These are phyloP conservation scores for Psilocybe cyanescens DNA, from an alignment of 768 basidiomycete species.

Conservation along the genomic window DNA sequence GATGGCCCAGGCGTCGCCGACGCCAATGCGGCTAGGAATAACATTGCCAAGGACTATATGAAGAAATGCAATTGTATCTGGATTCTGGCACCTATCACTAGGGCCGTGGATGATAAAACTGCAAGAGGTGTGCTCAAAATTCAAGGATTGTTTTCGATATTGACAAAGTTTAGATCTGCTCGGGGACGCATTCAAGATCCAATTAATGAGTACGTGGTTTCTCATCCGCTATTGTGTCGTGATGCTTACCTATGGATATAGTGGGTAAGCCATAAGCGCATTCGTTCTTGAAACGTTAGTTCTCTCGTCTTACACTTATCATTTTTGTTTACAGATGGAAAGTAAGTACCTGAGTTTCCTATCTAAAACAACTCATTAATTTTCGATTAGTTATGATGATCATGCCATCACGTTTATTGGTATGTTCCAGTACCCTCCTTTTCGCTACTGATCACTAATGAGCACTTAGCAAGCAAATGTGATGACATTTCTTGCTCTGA, in stretches of 20 bases:
- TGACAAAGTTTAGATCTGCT: constrained; percentile 48
- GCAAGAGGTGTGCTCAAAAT: constrained; percentile 45
- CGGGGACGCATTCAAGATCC: constrained; percentile 66
- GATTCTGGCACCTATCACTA: constrained; percentile 68
- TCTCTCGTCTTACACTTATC: not conserved
- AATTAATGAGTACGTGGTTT: constrained; percentile 55
- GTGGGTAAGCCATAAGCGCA: constrained; percentile 43
- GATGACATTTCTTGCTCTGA: constrained; percentile 68
- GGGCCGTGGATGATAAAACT: constrained; percentile 69
- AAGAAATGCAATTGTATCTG: constrained; percentile 67
- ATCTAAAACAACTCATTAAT: not conserved
- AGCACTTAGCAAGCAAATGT: constrained; percentile 54
- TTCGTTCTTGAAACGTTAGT: not conserved
- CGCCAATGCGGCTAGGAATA: constrained; percentile 65
- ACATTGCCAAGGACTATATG: constrained; percentile 69
- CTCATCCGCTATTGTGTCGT: not conserved
- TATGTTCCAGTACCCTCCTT: constrained; percentile 22
- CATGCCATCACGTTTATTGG: constrained; percentile 66
- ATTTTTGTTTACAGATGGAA: constrained; percentile 45
- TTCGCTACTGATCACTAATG: not conserved
- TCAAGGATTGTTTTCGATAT: not conserved
- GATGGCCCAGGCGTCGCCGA: constrained; percentile 53
- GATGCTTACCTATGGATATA: constrained; percentile 21
- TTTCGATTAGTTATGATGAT: constrained; percentile 50
- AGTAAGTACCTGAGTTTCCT: constrained; percentile 38